A percentile compares a stretch with the other conserved stretches of the same genome.
phyloP scores from a whole-genome alignment of 495 filamentous ascomycete genomes.

The Astrothelium macrocarpum region DNA sequence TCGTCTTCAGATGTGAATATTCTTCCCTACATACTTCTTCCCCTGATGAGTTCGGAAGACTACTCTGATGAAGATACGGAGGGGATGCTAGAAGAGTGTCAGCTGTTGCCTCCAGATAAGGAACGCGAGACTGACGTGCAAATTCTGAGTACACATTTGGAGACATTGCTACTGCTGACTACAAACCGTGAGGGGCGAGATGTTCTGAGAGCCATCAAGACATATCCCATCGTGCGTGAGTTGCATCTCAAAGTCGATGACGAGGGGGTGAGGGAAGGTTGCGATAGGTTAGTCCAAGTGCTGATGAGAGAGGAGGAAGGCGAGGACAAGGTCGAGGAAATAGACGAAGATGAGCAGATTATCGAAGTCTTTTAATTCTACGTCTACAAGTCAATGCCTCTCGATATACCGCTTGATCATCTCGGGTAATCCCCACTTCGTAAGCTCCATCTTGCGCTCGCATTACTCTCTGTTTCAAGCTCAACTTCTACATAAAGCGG shows the following conservation, averaged over 20 bases:
- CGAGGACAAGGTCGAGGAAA: conserved; percentile 13
- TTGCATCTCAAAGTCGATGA: conserved; percentile 69
- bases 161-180: conserved; percentile 74
- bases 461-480: no score
- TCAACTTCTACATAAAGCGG: no score
- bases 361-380: not conserved
- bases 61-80: conserved; percentile 59
- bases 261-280: conserved; percentile 73
- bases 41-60: conserved; percentile 50
- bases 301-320: conserved; percentile 72
- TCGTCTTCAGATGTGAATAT: conserved; percentile 48
- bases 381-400: not conserved
- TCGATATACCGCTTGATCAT: no score
- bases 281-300: conserved; percentile 84
- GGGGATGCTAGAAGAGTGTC: conserved; percentile 74
- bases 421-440: no score
- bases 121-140: conserved; percentile 61
- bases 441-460: no score
- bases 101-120: conserved; percentile 82
- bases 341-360: conserved; percentile 4
- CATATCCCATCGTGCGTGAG: conserved; percentile 84
- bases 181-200: conserved; percentile 68
- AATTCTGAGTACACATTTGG: conserved; percentile 76
- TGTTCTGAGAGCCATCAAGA: conserved; percentile 59
- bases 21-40: conserved; percentile 75